Evolutionary conservation across 192 early-diverging fungal genomes (phyloP).

Genomic region (Neocallimastix lanati): DNA sequence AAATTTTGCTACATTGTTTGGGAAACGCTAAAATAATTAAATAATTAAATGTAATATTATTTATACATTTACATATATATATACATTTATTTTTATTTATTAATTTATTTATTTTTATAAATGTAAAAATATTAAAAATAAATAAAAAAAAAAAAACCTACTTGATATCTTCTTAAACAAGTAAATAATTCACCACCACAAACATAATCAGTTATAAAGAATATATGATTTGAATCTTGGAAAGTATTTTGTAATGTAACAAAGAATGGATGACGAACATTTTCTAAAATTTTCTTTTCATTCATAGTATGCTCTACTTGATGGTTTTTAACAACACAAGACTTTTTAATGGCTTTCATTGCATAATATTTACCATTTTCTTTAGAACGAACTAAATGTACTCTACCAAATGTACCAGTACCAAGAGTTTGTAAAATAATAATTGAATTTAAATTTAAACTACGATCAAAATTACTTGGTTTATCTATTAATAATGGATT

Average conservation of each 20-base stretch:
- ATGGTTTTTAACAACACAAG: not conserved
- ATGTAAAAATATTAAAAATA: too few relatives aligned
- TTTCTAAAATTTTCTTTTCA: not conserved
- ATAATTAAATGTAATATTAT: too few relatives aligned
- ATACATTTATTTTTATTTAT: too few relatives aligned
- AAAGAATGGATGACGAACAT: not conserved
- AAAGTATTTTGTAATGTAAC: not conserved
- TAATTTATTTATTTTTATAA: too few relatives aligned
- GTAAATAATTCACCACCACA: not conserved
- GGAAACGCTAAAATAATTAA: conserved; percentile 31
- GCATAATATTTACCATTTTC: not conserved
- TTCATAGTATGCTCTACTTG: not conserved
- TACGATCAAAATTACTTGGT: not conserved
- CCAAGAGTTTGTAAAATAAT: not conserved
- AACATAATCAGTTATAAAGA: not conserved
- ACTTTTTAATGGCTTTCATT: not conserved
- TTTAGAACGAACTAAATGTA: not conserved
- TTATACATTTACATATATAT: too few relatives aligned
- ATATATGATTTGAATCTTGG: not conserved
- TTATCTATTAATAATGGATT: not conserved
- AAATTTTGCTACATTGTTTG: conserved; percentile 53
- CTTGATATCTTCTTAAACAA: not conserved
- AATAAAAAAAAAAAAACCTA: too few relatives aligned
- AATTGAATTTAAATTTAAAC: not conserved
- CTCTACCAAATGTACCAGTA: not conserved